These are phyloP conservation scores for Groenewaldozyma sp. DNA, from an alignment of 1,139 yeast species.

Conservation along the genomic window DNA sequence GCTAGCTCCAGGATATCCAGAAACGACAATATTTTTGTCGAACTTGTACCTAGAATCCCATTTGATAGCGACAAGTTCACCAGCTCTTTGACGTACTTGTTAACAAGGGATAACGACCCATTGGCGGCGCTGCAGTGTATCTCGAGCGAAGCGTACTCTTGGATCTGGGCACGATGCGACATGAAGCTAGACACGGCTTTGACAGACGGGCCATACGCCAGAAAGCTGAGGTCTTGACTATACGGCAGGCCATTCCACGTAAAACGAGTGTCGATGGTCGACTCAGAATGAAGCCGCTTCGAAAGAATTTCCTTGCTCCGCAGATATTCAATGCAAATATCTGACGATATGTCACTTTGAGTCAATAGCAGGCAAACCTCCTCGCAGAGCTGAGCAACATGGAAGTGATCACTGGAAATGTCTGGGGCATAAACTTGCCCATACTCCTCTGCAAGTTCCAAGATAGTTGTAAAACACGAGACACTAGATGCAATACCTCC, in stretches of 20 bases:
- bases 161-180: slow-evolving; percentile 48
- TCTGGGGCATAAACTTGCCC: background rate
- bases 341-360: slow-evolving; percentile 46
- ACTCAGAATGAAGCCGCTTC: slow-evolving; percentile 44
- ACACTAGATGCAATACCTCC: slow-evolving; percentile 43
- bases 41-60: slow-evolving; percentile 8
- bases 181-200: slow-evolving; percentile 56
- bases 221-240: slow-evolving; percentile 29
- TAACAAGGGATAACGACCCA: slow-evolving; percentile 48
- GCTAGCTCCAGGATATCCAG: slow-evolving; percentile 57
- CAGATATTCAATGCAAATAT: slow-evolving; percentile 43
- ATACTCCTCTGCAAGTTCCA: slow-evolving; percentile 34
- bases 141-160: slow-evolving; percentile 66
- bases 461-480: slow-evolving; percentile 48
- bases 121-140: slow-evolving; percentile 48
- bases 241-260: slow-evolving; percentile 47
- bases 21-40: slow-evolving; percentile 53
- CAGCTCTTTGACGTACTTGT: slow-evolving; percentile 45
- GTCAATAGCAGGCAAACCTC: slow-evolving; percentile 54
- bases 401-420: slow-evolving; percentile 33
- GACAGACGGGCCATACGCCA: slow-evolving; percentile 25
- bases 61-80: slow-evolving; percentile 30
- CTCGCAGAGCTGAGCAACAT: slow-evolving; percentile 48
- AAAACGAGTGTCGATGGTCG: slow-evolving; percentile 39
- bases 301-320: slow-evolving; percentile 45